These are phyloP conservation scores for Dryas alaskensis DNA, from an alignment of 306 rosid genomes.

Conservation along the genomic window DNA sequence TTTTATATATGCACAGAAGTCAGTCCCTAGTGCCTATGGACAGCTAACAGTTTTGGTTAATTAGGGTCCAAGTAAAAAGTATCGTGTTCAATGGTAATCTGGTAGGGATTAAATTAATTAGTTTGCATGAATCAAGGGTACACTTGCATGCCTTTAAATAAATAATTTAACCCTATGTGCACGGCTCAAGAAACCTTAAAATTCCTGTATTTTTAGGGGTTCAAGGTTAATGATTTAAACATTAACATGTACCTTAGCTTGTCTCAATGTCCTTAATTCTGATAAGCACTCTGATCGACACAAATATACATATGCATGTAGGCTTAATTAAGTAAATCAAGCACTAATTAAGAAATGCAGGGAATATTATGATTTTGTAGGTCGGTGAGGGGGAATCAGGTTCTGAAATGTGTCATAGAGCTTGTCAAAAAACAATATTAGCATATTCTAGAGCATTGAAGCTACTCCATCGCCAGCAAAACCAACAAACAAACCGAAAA, in stretches of 20 bases:
- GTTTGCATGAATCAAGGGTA: constrained; percentile 10
- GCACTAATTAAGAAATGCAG: neutral
- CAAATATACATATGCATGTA: neutral
- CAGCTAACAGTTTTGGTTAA: neutral
- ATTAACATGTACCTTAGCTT: neutral
- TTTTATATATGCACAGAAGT: neutral
- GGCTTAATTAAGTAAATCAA: neutral
- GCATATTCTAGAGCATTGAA: neutral
- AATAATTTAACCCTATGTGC: neutral
- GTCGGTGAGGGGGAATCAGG: constrained; percentile 4
- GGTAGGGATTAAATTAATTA: neutral
- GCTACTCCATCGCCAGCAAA: neutral
- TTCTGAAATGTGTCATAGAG: neutral
- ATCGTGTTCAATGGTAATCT: neutral
- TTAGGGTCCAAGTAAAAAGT: neutral
- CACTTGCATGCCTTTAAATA: neutral
- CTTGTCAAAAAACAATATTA: neutral
- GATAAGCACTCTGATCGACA: constrained; percentile 21
- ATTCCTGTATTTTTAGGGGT: constrained; percentile 20
- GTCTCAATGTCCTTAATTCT: neutral
- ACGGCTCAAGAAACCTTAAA: constrained; percentile 35
- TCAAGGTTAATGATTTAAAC: constrained; percentile 20
- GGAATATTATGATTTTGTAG: neutral
- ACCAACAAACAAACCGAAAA: neutral
- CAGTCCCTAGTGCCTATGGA: neutral